Percentiles rank a stretch among this genome's conserved stretches.
phyloP scores from a whole-genome alignment of 768 basidiomycete species.

The Stropharia rugosoannulata region DNA sequence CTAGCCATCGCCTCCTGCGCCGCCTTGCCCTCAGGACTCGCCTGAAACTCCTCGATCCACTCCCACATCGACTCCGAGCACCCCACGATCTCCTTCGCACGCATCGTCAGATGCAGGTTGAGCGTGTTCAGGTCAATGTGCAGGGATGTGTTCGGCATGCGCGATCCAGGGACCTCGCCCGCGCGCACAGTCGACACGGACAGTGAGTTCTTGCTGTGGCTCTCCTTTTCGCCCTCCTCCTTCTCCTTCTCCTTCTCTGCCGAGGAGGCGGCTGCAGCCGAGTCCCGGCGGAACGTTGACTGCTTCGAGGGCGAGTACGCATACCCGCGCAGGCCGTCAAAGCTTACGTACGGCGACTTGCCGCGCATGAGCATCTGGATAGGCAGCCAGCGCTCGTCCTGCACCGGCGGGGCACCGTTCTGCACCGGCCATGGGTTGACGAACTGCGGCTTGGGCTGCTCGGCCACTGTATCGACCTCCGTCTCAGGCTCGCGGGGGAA shows the following conservation, averaged over 20 bases:
- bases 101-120: slow-evolving; percentile 61
- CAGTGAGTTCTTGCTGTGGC: slow-evolving; percentile 1
- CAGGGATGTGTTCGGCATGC: slow-evolving; percentile 53
- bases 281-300: slow-evolving; percentile 18
- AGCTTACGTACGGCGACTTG: slow-evolving; percentile 42
- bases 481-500: slow-evolving; percentile 19
- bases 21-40: slow-evolving; percentile 10
- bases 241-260: not conserved
- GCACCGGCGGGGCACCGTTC: slow-evolving; percentile 16
- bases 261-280: not conserved
- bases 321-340: slow-evolving; percentile 43
- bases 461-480: slow-evolving; percentile 36
- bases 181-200: no score
- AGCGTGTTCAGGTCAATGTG: slow-evolving; percentile 57
- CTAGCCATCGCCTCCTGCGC: slow-evolving; percentile 3
- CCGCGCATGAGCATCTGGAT: slow-evolving; percentile 34
- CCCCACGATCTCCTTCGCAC: slow-evolving; percentile 63
- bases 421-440: slow-evolving; percentile 10
- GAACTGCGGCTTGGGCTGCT: slow-evolving; percentile 24
- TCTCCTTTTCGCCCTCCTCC: slow-evolving; percentile 10
- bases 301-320: slow-evolving; percentile 42
- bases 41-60: slow-evolving; percentile 58
- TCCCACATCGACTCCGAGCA: slow-evolving; percentile 83
- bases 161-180: slow-evolving; percentile 19
- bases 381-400: slow-evolving; percentile 17